phyloP scores from a whole-genome alignment of 1,284 basidiomycete species.

The Inonotus hispidus region DNA sequence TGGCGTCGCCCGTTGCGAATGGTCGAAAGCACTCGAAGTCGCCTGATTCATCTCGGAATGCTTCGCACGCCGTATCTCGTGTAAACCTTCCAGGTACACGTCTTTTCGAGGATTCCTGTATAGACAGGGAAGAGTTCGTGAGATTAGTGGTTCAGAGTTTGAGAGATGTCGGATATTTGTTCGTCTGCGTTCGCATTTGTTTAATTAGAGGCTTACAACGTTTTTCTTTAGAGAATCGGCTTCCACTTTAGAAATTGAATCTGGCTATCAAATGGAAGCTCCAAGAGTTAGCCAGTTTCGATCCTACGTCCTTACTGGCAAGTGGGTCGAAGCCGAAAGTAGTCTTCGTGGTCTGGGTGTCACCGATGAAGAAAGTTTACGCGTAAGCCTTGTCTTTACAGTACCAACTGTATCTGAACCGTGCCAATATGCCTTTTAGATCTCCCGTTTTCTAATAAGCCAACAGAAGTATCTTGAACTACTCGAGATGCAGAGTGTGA shows the following conservation, averaged over 20 bases:
- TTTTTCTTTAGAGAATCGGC: conserved; percentile 69
- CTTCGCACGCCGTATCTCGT: conserved; percentile 38
- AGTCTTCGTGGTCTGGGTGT: conserved; percentile 68
- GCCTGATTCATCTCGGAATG: conserved; percentile 1
- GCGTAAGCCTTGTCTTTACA: conserved; percentile 39
- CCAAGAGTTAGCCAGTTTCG: conserved; percentile 79
- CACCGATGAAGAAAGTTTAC: conserved; percentile 55
- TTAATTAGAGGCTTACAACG: background rate
- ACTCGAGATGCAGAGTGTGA: conserved; percentile 79
- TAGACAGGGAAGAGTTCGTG: conserved; percentile 90
- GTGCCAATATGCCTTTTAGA: conserved; percentile 38
- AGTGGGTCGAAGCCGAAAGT: conserved; percentile 79
- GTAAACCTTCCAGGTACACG: conserved; percentile 65
- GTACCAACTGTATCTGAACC: conserved; percentile 19
- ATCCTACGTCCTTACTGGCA: conserved; percentile 74
- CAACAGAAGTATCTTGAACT: conserved; percentile 96
- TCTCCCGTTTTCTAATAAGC: conserved; percentile 82
- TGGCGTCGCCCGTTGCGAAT: conserved; percentile 3
- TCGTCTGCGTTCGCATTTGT: conserved; percentile 33
- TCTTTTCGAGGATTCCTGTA: conserved; percentile 67
- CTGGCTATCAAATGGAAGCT: conserved; percentile 84
- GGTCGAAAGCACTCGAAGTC: conserved; percentile 6
- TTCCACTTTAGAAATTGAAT: conserved; percentile 84
- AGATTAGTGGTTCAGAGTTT: conserved; percentile 88
- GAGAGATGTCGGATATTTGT: conserved; percentile 91